Percentiles rank a stretch among this genome's conserved stretches.
phyloP scores from a whole-genome alignment of 176 grass and related monocot species.

The Phoenix roebelenii region DNA sequence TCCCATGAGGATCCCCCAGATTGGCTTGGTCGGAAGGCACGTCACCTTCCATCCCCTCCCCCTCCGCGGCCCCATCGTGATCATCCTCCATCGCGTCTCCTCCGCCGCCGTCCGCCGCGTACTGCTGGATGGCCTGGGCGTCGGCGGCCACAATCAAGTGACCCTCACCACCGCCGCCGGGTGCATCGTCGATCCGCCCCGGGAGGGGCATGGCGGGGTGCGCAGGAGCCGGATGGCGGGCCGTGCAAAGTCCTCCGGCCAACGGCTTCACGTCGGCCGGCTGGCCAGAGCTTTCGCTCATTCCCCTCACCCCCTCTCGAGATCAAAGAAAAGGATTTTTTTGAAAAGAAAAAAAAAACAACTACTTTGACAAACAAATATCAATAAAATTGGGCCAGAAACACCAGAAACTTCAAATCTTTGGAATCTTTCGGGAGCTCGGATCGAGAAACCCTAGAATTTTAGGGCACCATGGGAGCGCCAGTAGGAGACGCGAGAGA shows the following conservation, averaged over 20 bases:
- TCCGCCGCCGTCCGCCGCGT: constrained; percentile 9
- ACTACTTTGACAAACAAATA: no score
- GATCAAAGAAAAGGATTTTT: no score
- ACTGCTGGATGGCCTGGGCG: constrained; percentile 42
- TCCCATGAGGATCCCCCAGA: constrained; percentile 19
- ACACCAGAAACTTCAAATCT: not conserved
- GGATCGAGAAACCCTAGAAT: constrained; percentile 58
- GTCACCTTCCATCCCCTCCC: constrained; percentile 28
- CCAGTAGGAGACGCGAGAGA: not conserved
- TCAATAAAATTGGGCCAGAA: no score
- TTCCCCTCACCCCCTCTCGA: not conserved
- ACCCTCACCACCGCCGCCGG: constrained; percentile 8
- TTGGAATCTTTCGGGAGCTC: not conserved
- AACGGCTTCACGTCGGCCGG: constrained; percentile 52
- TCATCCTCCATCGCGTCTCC: constrained; percentile 53
- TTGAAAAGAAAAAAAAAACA: no score
- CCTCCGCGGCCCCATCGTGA: constrained; percentile 27
- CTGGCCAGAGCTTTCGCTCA: constrained; percentile 36
- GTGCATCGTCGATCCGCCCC: constrained; percentile 2
- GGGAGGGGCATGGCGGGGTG: constrained; percentile 39
- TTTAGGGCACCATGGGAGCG: not conserved
- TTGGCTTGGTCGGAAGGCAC: constrained; percentile 20
- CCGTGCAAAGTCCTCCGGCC: no score
- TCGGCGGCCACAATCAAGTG: constrained; percentile 33
- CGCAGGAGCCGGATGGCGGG: constrained; percentile 17